Conservation (phyloP, 441 rosid species). For the Manihot esculenta region DNA sequence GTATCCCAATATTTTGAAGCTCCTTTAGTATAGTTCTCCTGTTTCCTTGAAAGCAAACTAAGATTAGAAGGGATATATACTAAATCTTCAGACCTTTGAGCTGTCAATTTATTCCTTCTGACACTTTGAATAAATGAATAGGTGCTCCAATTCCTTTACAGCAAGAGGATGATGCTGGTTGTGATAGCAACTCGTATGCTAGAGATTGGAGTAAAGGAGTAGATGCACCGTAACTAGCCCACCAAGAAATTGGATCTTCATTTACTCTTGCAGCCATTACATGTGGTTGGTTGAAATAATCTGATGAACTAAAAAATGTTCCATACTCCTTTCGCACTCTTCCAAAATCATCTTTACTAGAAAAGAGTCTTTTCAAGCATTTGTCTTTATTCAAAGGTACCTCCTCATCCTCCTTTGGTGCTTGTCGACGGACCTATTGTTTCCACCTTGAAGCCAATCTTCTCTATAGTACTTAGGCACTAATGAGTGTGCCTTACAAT, state of each 20-base stretch:
- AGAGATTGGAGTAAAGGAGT: neutral
- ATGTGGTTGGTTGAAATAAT: constrained; percentile 1
- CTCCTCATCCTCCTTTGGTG: neutral
- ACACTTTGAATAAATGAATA: too few species aligned
- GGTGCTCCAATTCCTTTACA: too few species aligned
- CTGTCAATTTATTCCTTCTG: too few species aligned
- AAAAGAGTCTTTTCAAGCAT: neutral
- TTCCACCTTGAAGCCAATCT: neutral
- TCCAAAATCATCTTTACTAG: neutral
- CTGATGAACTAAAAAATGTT: neutral
- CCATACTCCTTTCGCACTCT: too few species aligned
- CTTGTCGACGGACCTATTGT: neutral
- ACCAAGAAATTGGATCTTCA: neutral
- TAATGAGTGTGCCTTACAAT: neutral
- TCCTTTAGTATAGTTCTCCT: too few species aligned
- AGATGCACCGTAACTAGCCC: neutral
- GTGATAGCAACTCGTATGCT: neutral
- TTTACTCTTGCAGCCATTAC: neutral
- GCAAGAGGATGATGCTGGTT: too few species aligned
- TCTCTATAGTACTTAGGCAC: neutral
- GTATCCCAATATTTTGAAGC: too few species aligned
- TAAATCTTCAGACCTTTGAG: too few species aligned
- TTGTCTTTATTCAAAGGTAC: neutral
- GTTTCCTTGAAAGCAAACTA: too few species aligned
- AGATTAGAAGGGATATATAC: too few species aligned